Base-by-base conservation (phyloP, 345 rosid species). In the Tarenaya hassleriana region DNA sequence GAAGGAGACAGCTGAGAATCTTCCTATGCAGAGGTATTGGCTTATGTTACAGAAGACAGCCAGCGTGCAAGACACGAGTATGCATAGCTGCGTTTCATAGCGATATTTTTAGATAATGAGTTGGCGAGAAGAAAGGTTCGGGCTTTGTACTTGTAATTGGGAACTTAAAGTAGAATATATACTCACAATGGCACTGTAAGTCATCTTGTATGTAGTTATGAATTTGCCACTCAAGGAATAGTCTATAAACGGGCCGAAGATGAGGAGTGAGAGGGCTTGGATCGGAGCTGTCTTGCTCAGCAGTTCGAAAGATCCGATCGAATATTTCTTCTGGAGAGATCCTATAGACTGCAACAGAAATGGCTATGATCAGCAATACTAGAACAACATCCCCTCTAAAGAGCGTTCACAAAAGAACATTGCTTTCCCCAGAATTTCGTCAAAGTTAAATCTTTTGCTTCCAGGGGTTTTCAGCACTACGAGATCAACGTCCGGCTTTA, bases 231-330 rank as follows among this genome's bases (percentile, higher is more conserved):
- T 82, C 27, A 91, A 87, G 62, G 19, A 73, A 74, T 77, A 86
- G 61, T 91, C 98, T 20, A 80, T 56, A 46, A 86, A 84, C 5
- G 98, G 98, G 33, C 98, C 98, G 15, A 86, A 52, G 54, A 82
- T 38, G 58, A 91, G 86, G 17, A 91, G 98, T 53, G 95, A 91
- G 35, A 80, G n/a, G n/a, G 96, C 96, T 80, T 91, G 98, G 63
- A 91, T 91, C 38, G 98, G 98, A 31, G 98, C 98, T 24, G 96
- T 91, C 73, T 73, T 84, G 66, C 96, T 86, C 60, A 91, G 65
- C 72, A 91, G 67, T 52, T 91, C 98, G 57, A 91, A 91, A 10
- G 98, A 91, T 50, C 96, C 94, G 46, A 91, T 71, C 4, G 95
- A 82, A 69, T 91, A 91, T 34, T 91, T 91, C 85, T 76, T 77